Evolutionary conservation across 768 basidiomycete genomes (phyloP).

Genomic region (Suillus cothurnatus): DNA sequence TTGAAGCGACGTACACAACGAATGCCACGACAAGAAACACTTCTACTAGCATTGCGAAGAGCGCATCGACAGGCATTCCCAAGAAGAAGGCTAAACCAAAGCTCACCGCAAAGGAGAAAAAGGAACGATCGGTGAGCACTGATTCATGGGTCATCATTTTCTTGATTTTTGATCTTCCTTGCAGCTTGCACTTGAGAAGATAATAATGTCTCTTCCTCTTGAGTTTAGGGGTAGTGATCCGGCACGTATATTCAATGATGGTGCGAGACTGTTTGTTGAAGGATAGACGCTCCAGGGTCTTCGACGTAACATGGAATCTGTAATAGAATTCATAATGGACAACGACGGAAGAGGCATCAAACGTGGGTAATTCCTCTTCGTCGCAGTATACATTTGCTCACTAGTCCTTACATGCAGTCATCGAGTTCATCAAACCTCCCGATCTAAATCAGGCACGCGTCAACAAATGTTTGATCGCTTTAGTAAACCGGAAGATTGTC

Average conservation of each 20-base stretch:
- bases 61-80: constrained; percentile 43
- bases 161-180: too few species aligned
- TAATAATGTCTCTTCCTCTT: constrained; percentile 76
- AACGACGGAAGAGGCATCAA: constrained; percentile 61
- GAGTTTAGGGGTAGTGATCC: constrained; percentile 91
- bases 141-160: neutral
- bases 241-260: constrained; percentile 44
- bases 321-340: constrained; percentile 78
- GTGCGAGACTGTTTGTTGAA: neutral
- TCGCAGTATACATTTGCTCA: neutral
- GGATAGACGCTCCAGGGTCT: constrained; percentile 51
- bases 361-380: constrained; percentile 37
- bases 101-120: constrained; percentile 78
- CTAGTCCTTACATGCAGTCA: constrained; percentile 48
- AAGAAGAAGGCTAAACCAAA: constrained; percentile 65
- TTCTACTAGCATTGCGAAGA: constrained; percentile 43
- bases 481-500: constrained; percentile 86
- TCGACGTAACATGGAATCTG: constrained; percentile 76
- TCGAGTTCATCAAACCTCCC: constrained; percentile 74
- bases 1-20: constrained; percentile 39
- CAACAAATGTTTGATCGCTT: constrained; percentile 90
- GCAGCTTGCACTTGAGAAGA: constrained; percentile 65
- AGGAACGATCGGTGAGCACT: constrained; percentile 67
- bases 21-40: constrained; percentile 24
- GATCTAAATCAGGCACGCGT: constrained; percentile 89